Base-by-base conservation (phyloP, 495 filamentous ascomycete genomes). In the Aspergillus nanangensis region DNA sequence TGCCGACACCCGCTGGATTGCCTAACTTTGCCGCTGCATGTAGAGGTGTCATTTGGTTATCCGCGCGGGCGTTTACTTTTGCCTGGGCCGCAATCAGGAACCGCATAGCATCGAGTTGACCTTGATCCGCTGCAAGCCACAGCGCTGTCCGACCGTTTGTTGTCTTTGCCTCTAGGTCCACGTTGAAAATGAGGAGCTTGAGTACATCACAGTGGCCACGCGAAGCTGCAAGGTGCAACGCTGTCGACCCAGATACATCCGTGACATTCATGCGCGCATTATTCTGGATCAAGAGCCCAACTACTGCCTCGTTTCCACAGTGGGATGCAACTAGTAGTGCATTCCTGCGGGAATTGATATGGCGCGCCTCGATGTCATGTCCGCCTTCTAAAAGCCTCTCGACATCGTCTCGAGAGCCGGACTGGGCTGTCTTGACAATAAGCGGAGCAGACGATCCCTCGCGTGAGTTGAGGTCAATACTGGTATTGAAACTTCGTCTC, bases 21-120 rank as follows among this genome's bases (percentile, higher is more conserved):
- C 71, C 70, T 25, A 50, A 48, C 24, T 59, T 64, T 10, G 67
- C 64, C 15, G 67, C 70, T 2, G 53, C 54, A 52, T 74, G 70
- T 13, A 75, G 51, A 34, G 63, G 56, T 15, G 70, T 72, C 41
- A 65, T 57, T 22, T 67, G 57, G 22, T 61, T 58, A 14, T 58
- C 51, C 19, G 67, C 69, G 44, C 70, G 57, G 1, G 65, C 49
- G 49, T 70, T 71, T 4, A 67, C 62, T 34, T 65, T 66, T 5
- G 68, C 66, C 18, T 57, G 34, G 33, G 45, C 20, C 1, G 34
- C 38, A 10, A 66, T 47, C 15, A 63, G 37, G 11, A 61, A 23
- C 24, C 46, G 48, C 19, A 54, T 48, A 25, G 50, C 55, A 9
- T 58, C 58, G 15, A 44, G 57, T 36, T 62, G 58, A 15, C 60